Percentiles rank a stretch among this genome's conserved stretches.
Evolutionary conservation across 176 grass and related monocot genomes (phyloP).

Genomic region (Triticum turgidum): DNA sequence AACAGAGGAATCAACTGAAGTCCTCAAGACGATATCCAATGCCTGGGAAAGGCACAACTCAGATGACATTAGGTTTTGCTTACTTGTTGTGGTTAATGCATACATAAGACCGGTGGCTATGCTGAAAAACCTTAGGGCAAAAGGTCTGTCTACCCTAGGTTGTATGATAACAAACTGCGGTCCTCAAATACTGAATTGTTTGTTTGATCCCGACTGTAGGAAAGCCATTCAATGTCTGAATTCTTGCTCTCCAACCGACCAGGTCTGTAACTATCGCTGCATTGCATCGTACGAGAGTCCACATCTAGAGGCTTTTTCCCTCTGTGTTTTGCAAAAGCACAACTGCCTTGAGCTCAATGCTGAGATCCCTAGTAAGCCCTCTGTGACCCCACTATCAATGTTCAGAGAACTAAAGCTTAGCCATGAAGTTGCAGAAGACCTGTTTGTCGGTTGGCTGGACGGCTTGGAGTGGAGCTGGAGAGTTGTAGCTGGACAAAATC

Average conservation of each 20-base stretch:
- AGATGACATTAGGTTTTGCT: constrained; percentile 93
- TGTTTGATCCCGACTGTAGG: constrained; percentile 86
- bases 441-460: constrained; percentile 89
- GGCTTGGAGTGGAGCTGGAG: constrained; percentile 87
- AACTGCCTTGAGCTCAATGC: constrained; percentile 92
- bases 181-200: constrained; percentile 81
- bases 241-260: constrained; percentile 79
- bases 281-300: constrained; percentile 87
- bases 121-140: constrained; percentile 82
- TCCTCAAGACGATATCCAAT: constrained; percentile 68
- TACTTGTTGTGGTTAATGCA: constrained; percentile 78
- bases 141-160: constrained; percentile 79
- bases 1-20: constrained; percentile 47
- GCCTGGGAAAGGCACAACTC: constrained; percentile 96
- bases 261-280: constrained; percentile 93
- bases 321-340: constrained; percentile 97
- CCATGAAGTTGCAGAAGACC: constrained; percentile 86
- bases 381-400: constrained; percentile 51
- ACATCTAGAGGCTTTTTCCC: constrained; percentile 77
- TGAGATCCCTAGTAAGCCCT: constrained; percentile 69
- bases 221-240: constrained; percentile 93
- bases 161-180: constrained; percentile 88
- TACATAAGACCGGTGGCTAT: constrained; percentile 72
- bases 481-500: constrained; percentile 86
- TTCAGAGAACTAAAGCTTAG: constrained; percentile 69